Evolutionary conservation across 345 rosid genomes (phyloP).

Genomic region (Gossypium rotundifolium): DNA sequence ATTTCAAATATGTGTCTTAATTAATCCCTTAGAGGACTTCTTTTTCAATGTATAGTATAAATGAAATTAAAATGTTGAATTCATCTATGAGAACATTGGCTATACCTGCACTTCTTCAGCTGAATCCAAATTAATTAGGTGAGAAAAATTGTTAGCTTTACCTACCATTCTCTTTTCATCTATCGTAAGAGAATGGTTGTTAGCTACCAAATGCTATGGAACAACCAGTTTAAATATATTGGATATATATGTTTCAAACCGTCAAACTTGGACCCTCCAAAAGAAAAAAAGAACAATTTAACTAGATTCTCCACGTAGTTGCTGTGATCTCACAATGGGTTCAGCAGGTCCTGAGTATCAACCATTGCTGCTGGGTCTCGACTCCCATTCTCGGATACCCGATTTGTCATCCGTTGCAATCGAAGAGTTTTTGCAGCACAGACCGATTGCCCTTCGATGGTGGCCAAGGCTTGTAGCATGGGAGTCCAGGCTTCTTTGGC

Average conservation of each 20-base stretch:
- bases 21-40: too few relatives aligned
- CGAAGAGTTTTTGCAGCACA: constrained; percentile 53
- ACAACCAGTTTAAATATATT: too few relatives aligned
- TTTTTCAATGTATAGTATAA: too few relatives aligned
- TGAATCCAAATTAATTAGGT: neutral
- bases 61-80: too few relatives aligned
- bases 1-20: too few relatives aligned
- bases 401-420: constrained; percentile 50
- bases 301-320: neutral
- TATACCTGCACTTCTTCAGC: neutral
- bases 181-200: neutral
- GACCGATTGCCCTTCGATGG: constrained; percentile 44
- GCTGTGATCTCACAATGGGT: constrained; percentile 19
- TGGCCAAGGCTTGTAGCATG: constrained; percentile 63
- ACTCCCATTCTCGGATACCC: constrained; percentile 49
- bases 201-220: neutral
- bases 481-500: constrained; percentile 87
- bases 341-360: constrained; percentile 22
- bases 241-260: neutral
- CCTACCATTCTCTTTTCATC: neutral
- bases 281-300: too few relatives aligned
- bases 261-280: neutral
- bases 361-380: constrained; percentile 48
- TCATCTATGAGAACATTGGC: neutral
- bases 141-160: neutral